Conservation (phyloP, 805 yeast species). For the Kodamaea kakaduensis region DNA sequence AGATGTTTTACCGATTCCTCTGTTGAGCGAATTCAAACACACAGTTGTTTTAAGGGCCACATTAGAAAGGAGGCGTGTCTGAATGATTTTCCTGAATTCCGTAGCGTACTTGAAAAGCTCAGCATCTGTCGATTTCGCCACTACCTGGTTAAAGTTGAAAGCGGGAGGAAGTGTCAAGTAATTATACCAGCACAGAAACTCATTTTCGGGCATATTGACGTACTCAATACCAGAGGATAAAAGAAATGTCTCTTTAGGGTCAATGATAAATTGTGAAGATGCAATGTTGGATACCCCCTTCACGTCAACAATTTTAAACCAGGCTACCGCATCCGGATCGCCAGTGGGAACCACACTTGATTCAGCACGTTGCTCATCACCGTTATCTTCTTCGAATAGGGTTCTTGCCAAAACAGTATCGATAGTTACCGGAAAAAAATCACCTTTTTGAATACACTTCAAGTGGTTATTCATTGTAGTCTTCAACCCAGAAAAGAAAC, state of each 20-base stretch:
- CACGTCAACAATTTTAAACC: slow-evolving; percentile 72
- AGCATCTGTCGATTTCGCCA: slow-evolving; percentile 13
- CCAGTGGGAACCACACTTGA: slow-evolving; percentile 49
- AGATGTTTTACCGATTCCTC: slow-evolving; percentile 78
- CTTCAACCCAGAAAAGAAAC: slow-evolving; percentile 59
- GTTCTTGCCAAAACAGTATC: slow-evolving; percentile 65
- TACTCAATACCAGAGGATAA: slow-evolving; percentile 60
- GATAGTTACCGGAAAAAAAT: slow-evolving; percentile 71
- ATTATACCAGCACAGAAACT: slow-evolving; percentile 39
- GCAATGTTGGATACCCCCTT: slow-evolving; percentile 24
- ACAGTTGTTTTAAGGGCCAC: slow-evolving; percentile 55
- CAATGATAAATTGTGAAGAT: slow-evolving; percentile 51
- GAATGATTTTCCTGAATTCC: slow-evolving; percentile 50
- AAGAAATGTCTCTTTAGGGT: slow-evolving; percentile 65
- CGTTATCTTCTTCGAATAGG: slow-evolving; percentile 36
- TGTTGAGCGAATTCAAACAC: slow-evolving; percentile 59
- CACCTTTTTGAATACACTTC: slow-evolving; percentile 61
- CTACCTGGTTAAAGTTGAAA: slow-evolving; percentile 30
- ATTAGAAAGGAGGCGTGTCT: slow-evolving; percentile 44
- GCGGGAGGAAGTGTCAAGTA: slow-evolving; percentile 44
- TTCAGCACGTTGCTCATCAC: slow-evolving; percentile 18
- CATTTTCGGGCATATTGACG: slow-evolving; percentile 32
- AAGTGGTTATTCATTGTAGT: slow-evolving; percentile 52
- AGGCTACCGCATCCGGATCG: slow-evolving; percentile 68
- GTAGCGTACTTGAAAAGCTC: slow-evolving; percentile 45